Conservation (phyloP, 2,329 filamentous ascomycete genomes). For the Orbilia oligospora region DNA sequence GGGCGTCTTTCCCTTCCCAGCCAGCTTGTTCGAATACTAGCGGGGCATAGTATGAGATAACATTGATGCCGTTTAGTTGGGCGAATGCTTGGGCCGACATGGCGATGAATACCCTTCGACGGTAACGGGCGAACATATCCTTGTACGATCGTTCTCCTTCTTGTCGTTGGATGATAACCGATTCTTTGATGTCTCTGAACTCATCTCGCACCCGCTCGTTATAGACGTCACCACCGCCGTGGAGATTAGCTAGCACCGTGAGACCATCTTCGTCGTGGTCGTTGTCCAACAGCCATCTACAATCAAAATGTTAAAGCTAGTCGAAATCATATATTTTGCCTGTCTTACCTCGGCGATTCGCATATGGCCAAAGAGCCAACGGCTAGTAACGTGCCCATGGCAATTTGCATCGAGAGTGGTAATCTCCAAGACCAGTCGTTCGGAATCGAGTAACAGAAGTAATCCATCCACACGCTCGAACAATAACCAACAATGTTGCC, state of each 20-base stretch:
- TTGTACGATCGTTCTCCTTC: slow-evolving; percentile 91
- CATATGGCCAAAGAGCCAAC: slow-evolving; percentile 92
- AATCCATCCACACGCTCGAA: slow-evolving; percentile 98
- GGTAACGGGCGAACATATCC: slow-evolving; percentile 96
- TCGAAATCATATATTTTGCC: background rate
- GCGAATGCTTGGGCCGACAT: slow-evolving; percentile 98
- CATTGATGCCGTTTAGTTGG: slow-evolving; percentile 98
- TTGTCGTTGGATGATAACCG: slow-evolving; percentile 90
- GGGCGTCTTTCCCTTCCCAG: slow-evolving; percentile 90
- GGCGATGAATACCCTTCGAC: slow-evolving; percentile 93
- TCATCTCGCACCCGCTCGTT: slow-evolving; percentile 92
- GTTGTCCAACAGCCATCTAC: slow-evolving; percentile 94
- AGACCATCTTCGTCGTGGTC: slow-evolving; percentile 99
- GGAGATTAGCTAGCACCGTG: slow-evolving; percentile 96
- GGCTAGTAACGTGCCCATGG: slow-evolving; percentile 90
- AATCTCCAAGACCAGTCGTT: slow-evolving; percentile 90
- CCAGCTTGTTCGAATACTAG: slow-evolving; percentile 96
- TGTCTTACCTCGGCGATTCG: slow-evolving; percentile 86
- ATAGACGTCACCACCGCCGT: slow-evolving; percentile 95
- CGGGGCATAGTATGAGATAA: slow-evolving; percentile 97
- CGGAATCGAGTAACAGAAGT: slow-evolving; percentile 92
- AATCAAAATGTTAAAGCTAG: slow-evolving; percentile 29
- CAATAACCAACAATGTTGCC: slow-evolving; percentile 97
- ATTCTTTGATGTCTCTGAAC: slow-evolving; percentile 99
- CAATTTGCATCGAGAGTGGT: slow-evolving; percentile 89